These are phyloP conservation scores for Botrytis elliptica DNA, from an alignment of 2,329 filamentous ascomycete genomes.

Conservation along the genomic window DNA sequence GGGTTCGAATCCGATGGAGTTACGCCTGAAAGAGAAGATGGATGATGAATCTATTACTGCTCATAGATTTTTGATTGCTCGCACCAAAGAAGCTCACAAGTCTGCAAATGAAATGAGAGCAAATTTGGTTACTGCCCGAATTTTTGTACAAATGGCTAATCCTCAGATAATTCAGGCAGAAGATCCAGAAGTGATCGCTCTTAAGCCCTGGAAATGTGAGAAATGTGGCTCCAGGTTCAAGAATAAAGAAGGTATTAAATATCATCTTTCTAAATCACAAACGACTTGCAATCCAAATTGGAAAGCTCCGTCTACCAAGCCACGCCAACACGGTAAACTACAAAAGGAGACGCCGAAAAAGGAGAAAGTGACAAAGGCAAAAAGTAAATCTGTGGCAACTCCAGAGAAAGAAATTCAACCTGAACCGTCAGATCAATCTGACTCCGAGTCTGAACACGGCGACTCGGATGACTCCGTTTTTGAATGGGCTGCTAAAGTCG, in stretches of 20 bases:
- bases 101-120: conserved; percentile 33
- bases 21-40: conserved; percentile 30
- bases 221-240: conserved; percentile 37
- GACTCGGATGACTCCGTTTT: conserved; percentile 30
- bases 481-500: conserved; percentile 29
- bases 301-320: conserved; percentile 21
- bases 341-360: conserved; percentile 18
- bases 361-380: conserved; percentile 17
- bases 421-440: conserved; percentile 1
- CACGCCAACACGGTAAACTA: neutral
- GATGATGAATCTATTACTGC: conserved; percentile 21
- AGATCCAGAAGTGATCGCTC: conserved; percentile 26
- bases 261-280: conserved; percentile 37
- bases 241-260: conserved; percentile 39
- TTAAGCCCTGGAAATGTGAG: conserved; percentile 36
- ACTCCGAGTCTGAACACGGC: conserved; percentile 12
- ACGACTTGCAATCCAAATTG: conserved; percentile 39
- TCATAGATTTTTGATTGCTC: conserved; percentile 33
- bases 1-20: conserved; percentile 38
- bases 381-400: neutral
- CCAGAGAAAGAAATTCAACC: neutral
- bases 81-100: conserved; percentile 22
- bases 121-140: conserved; percentile 34
- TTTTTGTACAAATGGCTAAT: conserved; percentile 26
- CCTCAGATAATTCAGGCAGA: conserved; percentile 11